Evolutionary conservation across 2,329 filamentous ascomycete species (phyloP).

Genomic region (Davidsoniella neocaledoniae): DNA sequence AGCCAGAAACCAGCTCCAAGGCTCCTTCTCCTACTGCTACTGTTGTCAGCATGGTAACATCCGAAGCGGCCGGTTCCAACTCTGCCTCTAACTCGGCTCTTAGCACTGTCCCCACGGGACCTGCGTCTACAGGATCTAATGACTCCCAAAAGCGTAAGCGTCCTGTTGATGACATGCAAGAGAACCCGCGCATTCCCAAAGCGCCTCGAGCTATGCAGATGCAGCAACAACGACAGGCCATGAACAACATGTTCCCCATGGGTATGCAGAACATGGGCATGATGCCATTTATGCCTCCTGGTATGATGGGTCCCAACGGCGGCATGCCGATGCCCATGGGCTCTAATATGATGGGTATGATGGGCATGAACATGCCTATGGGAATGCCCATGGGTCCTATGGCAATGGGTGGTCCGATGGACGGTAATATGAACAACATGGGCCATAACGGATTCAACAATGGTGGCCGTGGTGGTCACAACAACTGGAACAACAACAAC

Average conservation of each 20-base stretch:
- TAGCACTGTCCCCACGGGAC: not conserved
- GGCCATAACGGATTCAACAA: constrained; percentile 9
- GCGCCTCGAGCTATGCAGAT: constrained; percentile 48
- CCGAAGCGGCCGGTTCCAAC: constrained; percentile 2
- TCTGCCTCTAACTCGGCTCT: not conserved
- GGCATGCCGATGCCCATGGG: constrained; percentile 14
- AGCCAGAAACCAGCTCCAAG: constrained; percentile 19
- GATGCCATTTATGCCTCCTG: constrained; percentile 19
- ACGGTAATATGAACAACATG: constrained; percentile 5
- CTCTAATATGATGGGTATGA: constrained; percentile 19
- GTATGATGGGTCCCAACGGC: constrained; percentile 14
- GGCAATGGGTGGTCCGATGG: constrained; percentile 1
- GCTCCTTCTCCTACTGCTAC: constrained; percentile 4
- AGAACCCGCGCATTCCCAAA: constrained; percentile 47
- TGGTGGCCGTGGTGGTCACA: constrained; percentile 14
- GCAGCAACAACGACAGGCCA: constrained; percentile 29
- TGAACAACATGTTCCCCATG: constrained; percentile 27
- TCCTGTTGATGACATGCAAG: constrained; percentile 54
- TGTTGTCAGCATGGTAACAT: not conserved
- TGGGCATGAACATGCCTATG: constrained; percentile 20
- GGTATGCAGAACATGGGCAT: constrained; percentile 24
- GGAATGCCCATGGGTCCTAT: constrained; percentile 8
- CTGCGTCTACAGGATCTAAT: constrained; percentile 6
- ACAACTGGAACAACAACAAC: constrained; percentile 8
- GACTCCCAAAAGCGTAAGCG: constrained; percentile 52